phyloP scores from a whole-genome alignment of 495 filamentous ascomycete species.

The Podospora appendiculata region DNA sequence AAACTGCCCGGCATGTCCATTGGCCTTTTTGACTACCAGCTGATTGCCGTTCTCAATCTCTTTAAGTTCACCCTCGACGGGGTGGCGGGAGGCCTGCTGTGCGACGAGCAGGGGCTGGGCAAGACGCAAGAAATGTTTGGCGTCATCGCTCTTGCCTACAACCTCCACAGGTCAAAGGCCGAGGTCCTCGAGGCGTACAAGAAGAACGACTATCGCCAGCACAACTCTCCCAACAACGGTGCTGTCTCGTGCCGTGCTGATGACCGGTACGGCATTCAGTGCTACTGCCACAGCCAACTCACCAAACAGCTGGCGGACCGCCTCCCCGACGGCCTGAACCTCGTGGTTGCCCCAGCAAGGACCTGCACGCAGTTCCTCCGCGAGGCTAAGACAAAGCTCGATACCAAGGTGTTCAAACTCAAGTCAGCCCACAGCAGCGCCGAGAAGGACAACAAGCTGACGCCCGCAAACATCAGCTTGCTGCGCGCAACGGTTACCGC shows the following conservation, averaged over 20 bases:
- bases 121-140: conserved; percentile 24
- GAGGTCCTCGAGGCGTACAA: conserved; percentile 8
- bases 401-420: conserved; percentile 14
- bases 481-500: conserved; percentile 2
- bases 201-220: background rate
- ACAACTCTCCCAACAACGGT: background rate
- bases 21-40: conserved; percentile 22
- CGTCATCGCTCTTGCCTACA: conserved; percentile 6
- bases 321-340: conserved; percentile 15
- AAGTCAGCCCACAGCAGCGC: background rate
- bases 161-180: conserved; percentile 8
- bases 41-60: conserved; percentile 17
- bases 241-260: conserved; percentile 11
- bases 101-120: conserved; percentile 22
- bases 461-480: background rate
- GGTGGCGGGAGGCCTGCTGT: conserved; percentile 15
- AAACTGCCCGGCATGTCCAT: conserved; percentile 14
- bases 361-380: conserved; percentile 6
- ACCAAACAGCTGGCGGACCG: conserved; percentile 15
- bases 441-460: conserved; percentile 10
- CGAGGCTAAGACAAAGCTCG: conserved; percentile 18
- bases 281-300: conserved; percentile 14
- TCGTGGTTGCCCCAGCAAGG: conserved; percentile 11
- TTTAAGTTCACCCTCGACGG: conserved; percentile 4
- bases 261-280: conserved; percentile 11